Base-by-base conservation (phyloP, 345 rosid species). In the Gossypium mustelinum region DNA sequence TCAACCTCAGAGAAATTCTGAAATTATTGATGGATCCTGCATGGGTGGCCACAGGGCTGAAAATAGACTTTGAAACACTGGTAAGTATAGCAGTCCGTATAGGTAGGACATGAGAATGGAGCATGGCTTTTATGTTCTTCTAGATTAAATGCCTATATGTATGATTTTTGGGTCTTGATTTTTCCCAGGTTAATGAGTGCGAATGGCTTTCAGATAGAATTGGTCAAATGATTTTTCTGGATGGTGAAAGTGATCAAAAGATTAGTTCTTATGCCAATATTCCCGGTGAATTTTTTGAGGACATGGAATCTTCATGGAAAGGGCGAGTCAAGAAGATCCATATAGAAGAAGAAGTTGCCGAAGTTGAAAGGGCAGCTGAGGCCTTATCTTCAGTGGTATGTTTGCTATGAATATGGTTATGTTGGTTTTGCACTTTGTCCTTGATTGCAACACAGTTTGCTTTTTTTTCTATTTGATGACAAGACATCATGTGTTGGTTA, bases 21-120 rank as follows among this genome's bases (percentile, higher is more conserved):
- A 83, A 84, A 77, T 81, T 89, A 60, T 78, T 95, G 82, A 91
- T 93, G 94, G 98, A 91, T 74, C 97, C 99, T 73, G 82, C 98
- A 14, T 91, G 96, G 98, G 90, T 88, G 43, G 93, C 98, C 57
- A 93, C 99, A 73, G 99, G 99, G 65, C 86, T 95, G 89, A 93
- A 93, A 76, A 81, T 91, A 27, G 93, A 93, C 79, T 91, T 87
- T 77, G 93, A 87, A 76, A 89, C 90, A 68, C 79, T 93, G 57
- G 98, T 95, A 81, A 88, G 91, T 76, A 22, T 60, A 24, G 13
- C 1, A 13, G 34, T 22, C 56, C 11, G 2, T 68, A 24, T 48
- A 68, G 7, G 22, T 50, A 24, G 56, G 56, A 47, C 34, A 12
- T 22, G 58, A 20, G 48, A 48, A 13, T 68, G 22, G n/a, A 48